Conservation (phyloP, 768 basidiomycete species). For the Russula dissimulans region DNA sequence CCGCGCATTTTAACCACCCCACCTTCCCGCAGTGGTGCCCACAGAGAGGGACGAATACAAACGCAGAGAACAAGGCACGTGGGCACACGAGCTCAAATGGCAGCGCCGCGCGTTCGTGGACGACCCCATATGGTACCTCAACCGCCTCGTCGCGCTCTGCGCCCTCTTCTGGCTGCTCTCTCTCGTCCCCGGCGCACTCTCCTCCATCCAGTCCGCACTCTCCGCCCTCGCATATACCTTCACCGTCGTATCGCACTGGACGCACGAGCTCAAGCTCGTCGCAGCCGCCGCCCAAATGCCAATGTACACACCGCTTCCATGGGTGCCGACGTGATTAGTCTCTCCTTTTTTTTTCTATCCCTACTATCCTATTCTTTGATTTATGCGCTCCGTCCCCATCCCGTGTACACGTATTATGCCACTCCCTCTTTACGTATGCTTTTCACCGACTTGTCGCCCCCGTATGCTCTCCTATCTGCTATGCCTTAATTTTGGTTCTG, state of each 20-base stretch:
- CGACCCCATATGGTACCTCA: constrained; percentile 9
- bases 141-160: constrained; percentile 11
- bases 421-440: too few relatives aligned
- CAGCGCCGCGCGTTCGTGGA: constrained; percentile 7
- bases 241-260: background rate
- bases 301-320: background rate
- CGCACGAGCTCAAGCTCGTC: background rate
- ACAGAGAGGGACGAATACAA: constrained; percentile 1
- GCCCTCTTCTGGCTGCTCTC: constrained; percentile 8
- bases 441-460: too few relatives aligned
- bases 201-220: background rate
- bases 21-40: background rate
- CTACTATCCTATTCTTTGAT: too few relatives aligned
- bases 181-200: constrained; percentile 4
- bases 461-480: too few relatives aligned
- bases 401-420: too few relatives aligned
- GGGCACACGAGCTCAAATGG: constrained; percentile 9
- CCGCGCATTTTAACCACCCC: background rate
- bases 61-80: constrained; percentile 9
- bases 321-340: too few relatives aligned
- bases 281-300: background rate
- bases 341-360: too few relatives aligned
- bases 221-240: background rate
- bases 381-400: too few relatives aligned
- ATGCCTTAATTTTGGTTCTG: too few relatives aligned